Percentiles rank a stretch among this genome's conserved stretches.
These are phyloP conservation scores for Alternaria viburni DNA, from an alignment of 2,329 filamentous ascomycete genomes.

Conservation along the genomic window DNA sequence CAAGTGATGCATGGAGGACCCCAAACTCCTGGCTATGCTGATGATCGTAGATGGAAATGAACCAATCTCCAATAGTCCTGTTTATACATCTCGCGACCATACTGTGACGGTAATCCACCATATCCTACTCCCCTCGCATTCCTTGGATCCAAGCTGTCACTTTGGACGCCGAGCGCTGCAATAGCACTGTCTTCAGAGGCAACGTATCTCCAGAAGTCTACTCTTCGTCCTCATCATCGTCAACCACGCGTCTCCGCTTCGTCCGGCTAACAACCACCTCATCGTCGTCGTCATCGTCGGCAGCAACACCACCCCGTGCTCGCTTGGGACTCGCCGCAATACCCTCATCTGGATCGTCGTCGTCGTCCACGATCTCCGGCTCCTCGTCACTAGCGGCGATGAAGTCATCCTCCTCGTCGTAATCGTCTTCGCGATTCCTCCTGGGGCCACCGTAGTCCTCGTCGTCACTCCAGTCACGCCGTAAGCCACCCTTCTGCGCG, in stretches of 20 bases:
- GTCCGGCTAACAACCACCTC: slow-evolving; percentile 39
- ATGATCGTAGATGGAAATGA: slow-evolving; percentile 11
- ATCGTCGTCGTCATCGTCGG: slow-evolving; percentile 44
- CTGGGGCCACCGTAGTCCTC: slow-evolving; percentile 74
- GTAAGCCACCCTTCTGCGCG: slow-evolving; percentile 45
- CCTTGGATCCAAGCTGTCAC: not conserved
- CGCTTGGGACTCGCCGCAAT: slow-evolving; percentile 53
- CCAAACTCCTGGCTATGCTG: slow-evolving; percentile 34
- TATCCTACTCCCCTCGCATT: not conserved
- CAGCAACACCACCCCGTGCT: slow-evolving; percentile 37
- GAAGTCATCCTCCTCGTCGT: slow-evolving; percentile 81
- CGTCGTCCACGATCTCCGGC: slow-evolving; percentile 66
- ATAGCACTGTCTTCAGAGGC: not conserved
- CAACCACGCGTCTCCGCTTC: slow-evolving; percentile 54
- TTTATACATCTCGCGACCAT: not conserved
- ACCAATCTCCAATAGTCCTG: not conserved
- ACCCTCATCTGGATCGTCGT: slow-evolving; percentile 58
- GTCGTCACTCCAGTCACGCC: slow-evolving; percentile 69
- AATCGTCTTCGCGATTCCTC: slow-evolving; percentile 71
- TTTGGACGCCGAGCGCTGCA: not conserved
- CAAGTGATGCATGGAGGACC: slow-evolving; percentile 3
- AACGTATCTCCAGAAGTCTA: slow-evolving; percentile 6
- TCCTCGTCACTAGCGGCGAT: slow-evolving; percentile 79
- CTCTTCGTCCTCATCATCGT: slow-evolving; percentile 58
- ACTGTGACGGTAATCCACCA: not conserved